A percentile compares a stretch with the other conserved stretches of the same genome.
phyloP scores from a whole-genome alignment of 768 basidiomycete genomes.

The Amanita pseudoporphyria region DNA sequence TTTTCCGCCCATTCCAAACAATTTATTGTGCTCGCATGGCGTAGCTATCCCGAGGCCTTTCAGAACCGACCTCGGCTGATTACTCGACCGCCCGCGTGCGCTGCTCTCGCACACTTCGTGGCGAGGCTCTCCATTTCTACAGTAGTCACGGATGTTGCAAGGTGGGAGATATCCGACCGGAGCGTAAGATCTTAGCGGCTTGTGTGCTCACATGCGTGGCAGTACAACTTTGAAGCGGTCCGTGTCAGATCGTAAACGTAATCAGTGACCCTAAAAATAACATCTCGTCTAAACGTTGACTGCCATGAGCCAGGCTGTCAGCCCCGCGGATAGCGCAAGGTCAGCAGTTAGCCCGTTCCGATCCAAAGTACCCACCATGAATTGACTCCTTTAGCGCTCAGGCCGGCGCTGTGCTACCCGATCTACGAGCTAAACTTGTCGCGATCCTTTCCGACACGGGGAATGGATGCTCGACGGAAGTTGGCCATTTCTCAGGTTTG shows the following conservation, averaged over 20 bases:
- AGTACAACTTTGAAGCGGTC: too few relatives aligned
- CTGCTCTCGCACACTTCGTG: too few relatives aligned
- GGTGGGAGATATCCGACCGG: too few relatives aligned
- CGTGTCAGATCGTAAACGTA: background rate
- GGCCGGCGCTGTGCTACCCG: background rate
- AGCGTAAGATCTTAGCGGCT: too few relatives aligned
- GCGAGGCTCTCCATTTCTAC: too few relatives aligned
- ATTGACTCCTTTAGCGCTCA: background rate
- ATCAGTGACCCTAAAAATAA: background rate
- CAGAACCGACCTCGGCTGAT: background rate
- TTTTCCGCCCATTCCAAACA: background rate
- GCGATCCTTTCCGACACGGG: slow-evolving; percentile 35
- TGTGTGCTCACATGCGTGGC: too few relatives aligned
- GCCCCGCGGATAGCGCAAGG: background rate
- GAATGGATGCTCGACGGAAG: slow-evolving; percentile 36
- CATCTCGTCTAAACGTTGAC: background rate
- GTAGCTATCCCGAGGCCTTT: background rate
- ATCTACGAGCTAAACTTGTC: slow-evolving; percentile 27
- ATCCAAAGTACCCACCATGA: background rate
- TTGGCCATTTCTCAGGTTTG: slow-evolving; percentile 37
- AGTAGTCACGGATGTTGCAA: too few relatives aligned
- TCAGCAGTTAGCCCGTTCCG: background rate
- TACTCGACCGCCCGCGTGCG: background rate
- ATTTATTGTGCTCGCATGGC: background rate
- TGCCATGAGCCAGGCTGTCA: background rate